phyloP scores from a whole-genome alignment of 2,329 filamentous ascomycete species.

The Cucurbitaria berberidis region DNA sequence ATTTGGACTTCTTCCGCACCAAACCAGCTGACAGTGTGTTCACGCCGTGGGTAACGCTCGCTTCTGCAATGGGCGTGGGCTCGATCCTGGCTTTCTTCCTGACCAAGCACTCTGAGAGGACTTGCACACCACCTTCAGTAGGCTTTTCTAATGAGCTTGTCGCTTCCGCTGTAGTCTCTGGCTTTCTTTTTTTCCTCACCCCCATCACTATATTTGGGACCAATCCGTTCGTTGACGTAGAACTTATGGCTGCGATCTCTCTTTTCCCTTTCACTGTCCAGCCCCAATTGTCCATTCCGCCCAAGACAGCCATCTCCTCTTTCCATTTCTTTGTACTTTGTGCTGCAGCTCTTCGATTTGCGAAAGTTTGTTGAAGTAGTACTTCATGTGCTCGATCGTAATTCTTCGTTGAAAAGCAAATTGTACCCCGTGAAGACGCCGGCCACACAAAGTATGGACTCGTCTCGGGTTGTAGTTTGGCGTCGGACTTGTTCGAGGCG shows the following conservation, averaged over 20 bases:
- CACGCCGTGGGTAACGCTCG: slow-evolving; percentile 23
- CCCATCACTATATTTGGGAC: slow-evolving; percentile 34
- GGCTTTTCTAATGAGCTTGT: slow-evolving; percentile 3
- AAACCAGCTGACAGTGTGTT: slow-evolving; percentile 39
- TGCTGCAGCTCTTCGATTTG: slow-evolving; percentile 65
- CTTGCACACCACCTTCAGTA: slow-evolving; percentile 14
- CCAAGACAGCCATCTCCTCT: slow-evolving; percentile 63
- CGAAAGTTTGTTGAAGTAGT: slow-evolving; percentile 76
- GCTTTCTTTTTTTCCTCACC: slow-evolving; percentile 47
- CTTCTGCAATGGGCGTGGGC: slow-evolving; percentile 9
- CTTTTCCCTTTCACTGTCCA: slow-evolving; percentile 37
- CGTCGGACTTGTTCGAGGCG: slow-evolving; percentile 45
- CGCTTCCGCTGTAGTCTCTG: slow-evolving; percentile 18
- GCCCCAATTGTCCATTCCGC: slow-evolving; percentile 36
- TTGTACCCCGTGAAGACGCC: slow-evolving; percentile 64
- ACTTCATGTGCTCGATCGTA: slow-evolving; percentile 74
- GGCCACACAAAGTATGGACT: slow-evolving; percentile 73
- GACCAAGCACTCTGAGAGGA: slow-evolving; percentile 31
- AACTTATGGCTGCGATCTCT: slow-evolving; percentile 11
- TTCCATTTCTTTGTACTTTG: slow-evolving; percentile 74
- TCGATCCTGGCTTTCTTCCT: slow-evolving; percentile 44
- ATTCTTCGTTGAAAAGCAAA: slow-evolving; percentile 66
- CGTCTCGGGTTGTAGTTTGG: slow-evolving; percentile 55
- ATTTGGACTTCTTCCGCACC: slow-evolving; percentile 46
- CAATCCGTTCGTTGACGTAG: slow-evolving; percentile 5